These are phyloP conservation scores for Ascocoryne sarcoides DNA, from an alignment of 2,329 filamentous ascomycete species.

Conservation along the genomic window DNA sequence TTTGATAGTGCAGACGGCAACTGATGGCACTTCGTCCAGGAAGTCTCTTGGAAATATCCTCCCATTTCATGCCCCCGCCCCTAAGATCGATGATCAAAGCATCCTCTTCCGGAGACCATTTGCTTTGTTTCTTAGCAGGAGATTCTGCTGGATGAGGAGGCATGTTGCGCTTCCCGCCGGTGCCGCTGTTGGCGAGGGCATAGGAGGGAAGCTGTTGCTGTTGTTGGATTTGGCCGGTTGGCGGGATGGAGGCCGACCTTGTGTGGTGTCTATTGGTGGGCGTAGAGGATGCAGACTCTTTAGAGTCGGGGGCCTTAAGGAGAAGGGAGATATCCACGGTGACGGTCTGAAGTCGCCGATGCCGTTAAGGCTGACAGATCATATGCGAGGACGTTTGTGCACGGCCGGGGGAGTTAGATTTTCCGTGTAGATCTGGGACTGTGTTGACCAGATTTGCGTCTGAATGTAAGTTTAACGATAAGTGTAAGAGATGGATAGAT, in stretches of 20 bases:
- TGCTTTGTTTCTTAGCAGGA: slow-evolving; percentile 88
- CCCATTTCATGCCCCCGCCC: slow-evolving; percentile 94
- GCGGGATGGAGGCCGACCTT: slow-evolving; percentile 22
- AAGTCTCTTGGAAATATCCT: slow-evolving; percentile 87
- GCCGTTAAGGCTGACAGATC: slow-evolving; percentile 29
- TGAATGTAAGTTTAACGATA: slow-evolving; percentile 6
- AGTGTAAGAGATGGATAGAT: slow-evolving; percentile 13
- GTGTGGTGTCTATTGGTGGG: slow-evolving; percentile 30
- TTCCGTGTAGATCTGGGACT: slow-evolving; percentile 9
- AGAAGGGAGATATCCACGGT: slow-evolving; percentile 94
- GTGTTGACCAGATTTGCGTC: slow-evolving; percentile 13
- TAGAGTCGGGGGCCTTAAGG: slow-evolving; percentile 66
- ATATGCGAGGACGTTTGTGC: slow-evolving; percentile 24
- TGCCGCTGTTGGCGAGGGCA: slow-evolving; percentile 17
- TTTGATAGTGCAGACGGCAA: slow-evolving; percentile 91
- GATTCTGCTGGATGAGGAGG: slow-evolving; percentile 49
- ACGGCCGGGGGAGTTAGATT: slow-evolving; percentile 11
- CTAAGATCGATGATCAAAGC: slow-evolving; percentile 87
- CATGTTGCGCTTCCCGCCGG: slow-evolving; percentile 41
- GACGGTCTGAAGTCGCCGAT: slow-evolving; percentile 39
- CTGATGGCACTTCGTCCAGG: slow-evolving; percentile 90
- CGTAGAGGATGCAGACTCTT: slow-evolving; percentile 53
- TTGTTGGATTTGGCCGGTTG: slow-evolving; percentile 14
- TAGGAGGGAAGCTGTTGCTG: slow-evolving; percentile 19
- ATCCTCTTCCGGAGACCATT: slow-evolving; percentile 93